Percentiles rank a stretch among this genome's conserved stretches.
Conservation (phyloP, 768 basidiomycete genomes). For the Tulasnella sp. region DNA sequence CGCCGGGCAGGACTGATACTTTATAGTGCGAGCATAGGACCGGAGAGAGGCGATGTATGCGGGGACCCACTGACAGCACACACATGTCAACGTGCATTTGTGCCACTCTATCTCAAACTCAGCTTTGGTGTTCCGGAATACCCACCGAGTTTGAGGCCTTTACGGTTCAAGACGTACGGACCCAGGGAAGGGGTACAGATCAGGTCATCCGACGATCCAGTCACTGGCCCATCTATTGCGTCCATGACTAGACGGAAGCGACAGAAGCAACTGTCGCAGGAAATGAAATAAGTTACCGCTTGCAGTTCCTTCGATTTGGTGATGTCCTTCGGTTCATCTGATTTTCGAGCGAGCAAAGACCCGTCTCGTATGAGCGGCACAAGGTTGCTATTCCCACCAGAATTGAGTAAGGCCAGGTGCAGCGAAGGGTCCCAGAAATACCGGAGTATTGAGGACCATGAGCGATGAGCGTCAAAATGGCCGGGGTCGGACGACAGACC, state of each 20-base stretch:
- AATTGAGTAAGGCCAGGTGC: neutral
- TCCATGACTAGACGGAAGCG: neutral
- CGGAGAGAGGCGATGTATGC: neutral
- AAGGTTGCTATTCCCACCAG: neutral
- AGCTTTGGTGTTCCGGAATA: neutral
- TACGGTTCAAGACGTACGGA: neutral
- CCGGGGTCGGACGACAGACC: neutral
- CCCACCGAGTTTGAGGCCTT: neutral
- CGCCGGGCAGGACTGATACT: neutral
- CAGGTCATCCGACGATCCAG: neutral
- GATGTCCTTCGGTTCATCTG: neutral
- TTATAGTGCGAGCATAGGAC: neutral
- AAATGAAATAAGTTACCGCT: conserved; percentile 1
- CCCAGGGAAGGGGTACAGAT: neutral
- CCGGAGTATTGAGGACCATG: neutral
- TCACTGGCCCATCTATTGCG: neutral
- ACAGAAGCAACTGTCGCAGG: neutral
- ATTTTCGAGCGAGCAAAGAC: neutral
- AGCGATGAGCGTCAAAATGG: neutral
- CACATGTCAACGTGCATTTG: neutral
- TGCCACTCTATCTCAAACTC: neutral
- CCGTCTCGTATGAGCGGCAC: neutral
- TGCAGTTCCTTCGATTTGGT: neutral
- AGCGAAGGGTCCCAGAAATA: neutral
- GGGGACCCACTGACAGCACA: neutral